Evolutionary conservation across 2,329 filamentous ascomycete genomes (phyloP).

Genomic region (Aspergillus ustus): DNA sequence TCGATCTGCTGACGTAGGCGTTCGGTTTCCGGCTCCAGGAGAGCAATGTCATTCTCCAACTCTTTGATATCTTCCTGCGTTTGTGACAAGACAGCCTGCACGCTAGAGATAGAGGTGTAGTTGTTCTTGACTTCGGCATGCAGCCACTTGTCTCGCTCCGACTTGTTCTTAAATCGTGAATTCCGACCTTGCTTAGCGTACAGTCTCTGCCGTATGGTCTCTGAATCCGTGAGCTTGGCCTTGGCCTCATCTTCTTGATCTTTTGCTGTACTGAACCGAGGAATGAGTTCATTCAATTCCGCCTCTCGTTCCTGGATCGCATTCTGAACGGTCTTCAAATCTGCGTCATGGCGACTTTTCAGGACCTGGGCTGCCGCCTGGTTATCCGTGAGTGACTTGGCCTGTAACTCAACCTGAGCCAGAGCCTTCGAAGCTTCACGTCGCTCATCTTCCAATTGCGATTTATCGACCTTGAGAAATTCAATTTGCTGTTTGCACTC

Average conservation of each 20-base stretch:
- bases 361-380: conserved; percentile 77
- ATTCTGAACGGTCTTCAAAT: conserved; percentile 71
- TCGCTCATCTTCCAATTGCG: conserved; percentile 87
- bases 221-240: conserved; percentile 74
- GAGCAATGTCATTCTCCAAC: conserved; percentile 71
- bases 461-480: conserved; percentile 80
- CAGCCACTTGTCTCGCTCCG: conserved; percentile 83
- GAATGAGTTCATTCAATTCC: conserved; percentile 75
- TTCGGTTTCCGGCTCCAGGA: conserved; percentile 73
- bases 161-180: conserved; percentile 84
- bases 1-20: conserved; percentile 74
- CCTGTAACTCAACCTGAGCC: conserved; percentile 84
- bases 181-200: conserved; percentile 92
- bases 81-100: conserved; percentile 83
- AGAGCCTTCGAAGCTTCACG: conserved; percentile 77
- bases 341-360: conserved; percentile 70
- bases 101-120: conserved; percentile 73
- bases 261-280: conserved; percentile 75
- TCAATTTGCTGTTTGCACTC: conserved; percentile 82
- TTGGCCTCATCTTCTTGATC: conserved; percentile 73
- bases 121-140: conserved; percentile 80
- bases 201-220: conserved; percentile 75
- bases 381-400: conserved; percentile 81
- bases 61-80: conserved; percentile 79
- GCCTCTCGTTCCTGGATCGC: conserved; percentile 77